Evolutionary conservation across 75 land plant species (phyloP), one percentile per base, ranked within the genome.

Genomic region (Adiantum capillusveneris): DNA sequence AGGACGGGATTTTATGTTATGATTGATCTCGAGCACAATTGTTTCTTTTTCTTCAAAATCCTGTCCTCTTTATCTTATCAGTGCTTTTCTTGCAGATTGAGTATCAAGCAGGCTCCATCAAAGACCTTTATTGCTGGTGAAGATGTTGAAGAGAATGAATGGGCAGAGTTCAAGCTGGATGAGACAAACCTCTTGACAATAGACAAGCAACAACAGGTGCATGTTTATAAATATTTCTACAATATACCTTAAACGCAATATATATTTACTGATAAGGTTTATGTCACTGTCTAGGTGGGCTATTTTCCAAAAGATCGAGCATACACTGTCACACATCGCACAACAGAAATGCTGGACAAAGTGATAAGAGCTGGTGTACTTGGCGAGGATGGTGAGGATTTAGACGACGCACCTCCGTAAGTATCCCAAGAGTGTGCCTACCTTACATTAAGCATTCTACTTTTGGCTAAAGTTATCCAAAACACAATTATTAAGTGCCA

Each of bases 271-370:
- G n/a, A n/a, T n/a, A n/a, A n/a, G n/a, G n/a, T n/a, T n/a, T n/a
- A n/a, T n/a, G n/a, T n/a, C n/a, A n/a, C 1, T 39, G 50, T 64
- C 63, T 87, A 94, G 98, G 78, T 94, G 79, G 87, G 96, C 28
- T 89, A 85, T 49, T 94, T 94, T 72, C 87, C 82, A 1, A 63
- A 75, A 36, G 81, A 81, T 59, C 83, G 59, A 56, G 98, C 98
- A 55, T 94, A 83, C 71, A 60, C 86, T 31, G 59, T 89, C 43
- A 76, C 96, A 36, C 92, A 94, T 62, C 95, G 81, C 62, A 88
- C 98, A 36, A 90, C 98, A 62, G 89, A 88, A 18, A 83, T 88
- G 95, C 70, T 94, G 57, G 95, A 94, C 41, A 78, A 75, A 62
- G 85, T 84, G 11, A 64, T 94, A 37, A 70, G 98, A 51, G 80